Conservation (phyloP, 73 alveolate species). For the Halteria grandinella region DNA sequence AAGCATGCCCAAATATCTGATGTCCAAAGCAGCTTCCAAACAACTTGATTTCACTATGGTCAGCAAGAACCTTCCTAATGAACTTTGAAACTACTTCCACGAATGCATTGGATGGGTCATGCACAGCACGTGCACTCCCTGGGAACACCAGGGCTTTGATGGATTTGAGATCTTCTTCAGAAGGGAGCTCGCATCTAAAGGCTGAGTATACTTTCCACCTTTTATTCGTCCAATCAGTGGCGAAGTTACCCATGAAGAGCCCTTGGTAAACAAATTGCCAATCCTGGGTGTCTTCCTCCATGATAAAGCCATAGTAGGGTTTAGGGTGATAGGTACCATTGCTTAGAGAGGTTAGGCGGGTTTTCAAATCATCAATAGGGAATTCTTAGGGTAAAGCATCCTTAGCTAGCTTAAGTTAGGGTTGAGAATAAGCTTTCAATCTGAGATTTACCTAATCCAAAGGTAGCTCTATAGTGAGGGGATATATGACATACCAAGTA, state of each 20-base stretch:
- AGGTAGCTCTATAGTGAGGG: too few species aligned
- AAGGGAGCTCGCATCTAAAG: conserved; percentile 26
- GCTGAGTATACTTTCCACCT: conserved; percentile 14
- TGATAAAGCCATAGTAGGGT: conserved; percentile 15
- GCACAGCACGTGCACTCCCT: conserved; percentile 21
- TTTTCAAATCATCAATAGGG: too few species aligned
- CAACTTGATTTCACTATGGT: neutral
- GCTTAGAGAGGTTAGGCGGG: too few species aligned
- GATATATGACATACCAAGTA: too few species aligned
- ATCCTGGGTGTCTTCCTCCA: conserved; percentile 35
- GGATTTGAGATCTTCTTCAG: conserved; percentile 4
- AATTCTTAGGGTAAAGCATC: too few species aligned
- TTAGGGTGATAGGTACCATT: too few species aligned
- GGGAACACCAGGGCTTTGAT: conserved; percentile 19
- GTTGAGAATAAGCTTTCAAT: too few species aligned
- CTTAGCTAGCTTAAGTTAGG: too few species aligned
- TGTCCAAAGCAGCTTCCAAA: conserved; percentile 22
- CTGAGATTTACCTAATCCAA: too few species aligned
- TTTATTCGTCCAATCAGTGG: neutral
- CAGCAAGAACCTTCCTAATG: neutral
- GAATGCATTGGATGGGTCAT: neutral
- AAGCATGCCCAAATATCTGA: neutral
- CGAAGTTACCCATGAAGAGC: conserved; percentile 12
- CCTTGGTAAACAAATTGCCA: conserved; percentile 34
- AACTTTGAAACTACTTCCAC: neutral